Conservation (phyloP, 1,284 basidiomycete genomes). For the Ganoderma multipileum region DNA sequence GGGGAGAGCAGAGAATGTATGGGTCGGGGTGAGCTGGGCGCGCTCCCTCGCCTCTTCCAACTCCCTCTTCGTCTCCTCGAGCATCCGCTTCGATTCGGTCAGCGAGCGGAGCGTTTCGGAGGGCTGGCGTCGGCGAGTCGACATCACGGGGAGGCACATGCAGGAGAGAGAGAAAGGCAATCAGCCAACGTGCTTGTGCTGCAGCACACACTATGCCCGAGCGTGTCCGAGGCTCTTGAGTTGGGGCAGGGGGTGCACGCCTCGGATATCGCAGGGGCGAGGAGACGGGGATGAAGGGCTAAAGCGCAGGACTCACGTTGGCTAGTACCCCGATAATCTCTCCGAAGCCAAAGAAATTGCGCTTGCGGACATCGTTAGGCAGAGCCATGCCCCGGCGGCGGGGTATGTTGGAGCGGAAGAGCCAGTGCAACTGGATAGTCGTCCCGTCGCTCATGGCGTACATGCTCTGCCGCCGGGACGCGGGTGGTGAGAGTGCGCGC, state of each 20-base stretch:
- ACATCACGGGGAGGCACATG: neutral
- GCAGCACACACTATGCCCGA: constrained; percentile 2
- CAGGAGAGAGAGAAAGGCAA: constrained; percentile 17
- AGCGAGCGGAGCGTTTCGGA: constrained; percentile 79
- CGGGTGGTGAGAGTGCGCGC: constrained; percentile 31
- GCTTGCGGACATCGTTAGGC: constrained; percentile 62
- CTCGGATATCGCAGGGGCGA: neutral
- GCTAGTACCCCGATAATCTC: constrained; percentile 78
- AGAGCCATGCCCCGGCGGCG: constrained; percentile 64
- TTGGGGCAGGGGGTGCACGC: constrained; percentile 2
- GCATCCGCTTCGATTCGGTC: constrained; percentile 73
- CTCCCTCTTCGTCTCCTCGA: constrained; percentile 79
- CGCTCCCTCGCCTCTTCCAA: constrained; percentile 71
- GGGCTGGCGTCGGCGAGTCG: constrained; percentile 53
- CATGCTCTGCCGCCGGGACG: constrained; percentile 36
- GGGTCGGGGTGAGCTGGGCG: constrained; percentile 72
- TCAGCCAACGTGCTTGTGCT: constrained; percentile 22
- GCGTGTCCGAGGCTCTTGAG: neutral
- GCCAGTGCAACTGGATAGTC: constrained; percentile 59
- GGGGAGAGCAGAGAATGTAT: constrained; percentile 79
- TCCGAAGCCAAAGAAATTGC: constrained; percentile 80
- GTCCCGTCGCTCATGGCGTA: constrained; percentile 32
- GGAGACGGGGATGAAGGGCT: neutral
- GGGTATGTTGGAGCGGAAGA: constrained; percentile 76
- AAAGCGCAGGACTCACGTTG: constrained; percentile 59